Base-by-base conservation (phyloP, 305 asterid genomes). In the Fraxinus ornus region DNA sequence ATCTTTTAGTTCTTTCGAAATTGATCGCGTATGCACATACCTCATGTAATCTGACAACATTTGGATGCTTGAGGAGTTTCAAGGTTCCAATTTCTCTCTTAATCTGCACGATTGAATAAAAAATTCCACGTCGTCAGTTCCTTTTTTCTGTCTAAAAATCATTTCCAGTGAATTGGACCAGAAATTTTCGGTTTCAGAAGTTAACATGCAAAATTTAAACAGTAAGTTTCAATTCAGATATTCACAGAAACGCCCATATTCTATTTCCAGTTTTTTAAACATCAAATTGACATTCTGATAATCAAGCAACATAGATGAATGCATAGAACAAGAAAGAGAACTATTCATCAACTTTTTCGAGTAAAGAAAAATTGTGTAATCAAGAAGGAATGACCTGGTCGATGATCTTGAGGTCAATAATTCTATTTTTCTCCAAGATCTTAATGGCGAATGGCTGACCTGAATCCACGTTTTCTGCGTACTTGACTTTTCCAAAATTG, bases 81-180 rank as follows among this genome's bases (percentile, higher is more conserved):
- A 96, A 90, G 66, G 98, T 93, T 39, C 93, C 98, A 80, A 96
- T 96, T 86, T 96, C 99, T 89, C 99, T 89, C 89, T 93, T 94
- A 41, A 96, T 96, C 99, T 96, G 98, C 89, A 33, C 73, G 36
- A 37, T 24, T 83, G 68, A 83, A 75, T 76, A 7, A 70, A 24
- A n/a, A 24, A 24, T 0, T 10, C 33, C 17, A 64, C 4, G 73
- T 64, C 17, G 17, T 64, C 73, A 64, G 33, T 64, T 64, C 36
- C 73, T n/a, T 62, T 26, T 12, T 24, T 24, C 36, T 24, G 33
- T 2, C 73, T 64, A 4, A 8, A 24, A 64, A 8, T n/a, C 13
- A 19, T 21, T 26, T 64, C 73, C 7, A 26, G 17, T 10, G 13
- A 62, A 7, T 6, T 62, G n/a, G 15, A 24, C 15, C 73, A 64